phyloP scores from a whole-genome alignment of 768 basidiomycete genomes.

The Tubosaeta sp. region DNA sequence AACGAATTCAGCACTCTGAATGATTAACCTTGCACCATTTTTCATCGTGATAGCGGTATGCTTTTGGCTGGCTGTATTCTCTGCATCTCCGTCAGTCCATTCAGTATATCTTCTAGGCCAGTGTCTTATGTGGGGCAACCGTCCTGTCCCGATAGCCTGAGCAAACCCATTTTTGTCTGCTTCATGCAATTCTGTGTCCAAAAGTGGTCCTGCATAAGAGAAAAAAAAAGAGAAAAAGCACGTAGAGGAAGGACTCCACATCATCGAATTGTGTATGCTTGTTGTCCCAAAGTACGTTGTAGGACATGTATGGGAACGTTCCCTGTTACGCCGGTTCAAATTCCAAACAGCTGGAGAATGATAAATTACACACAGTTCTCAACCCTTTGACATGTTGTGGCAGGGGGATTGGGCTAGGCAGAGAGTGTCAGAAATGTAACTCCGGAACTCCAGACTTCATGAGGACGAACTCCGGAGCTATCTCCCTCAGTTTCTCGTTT shows the following conservation, averaged over 20 bases:
- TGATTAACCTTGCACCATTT: background rate
- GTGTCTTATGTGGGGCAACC: background rate
- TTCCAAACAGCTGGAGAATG: background rate
- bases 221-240: background rate
- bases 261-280: background rate
- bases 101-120: too few species aligned
- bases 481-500: too few species aligned
- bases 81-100: too few species aligned
- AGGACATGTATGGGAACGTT: background rate
- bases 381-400: background rate
- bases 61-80: too few species aligned
- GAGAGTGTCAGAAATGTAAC: too few species aligned
- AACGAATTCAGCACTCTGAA: too few species aligned
- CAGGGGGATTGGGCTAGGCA: too few species aligned
- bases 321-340: background rate
- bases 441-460: too few species aligned
- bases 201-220: background rate
- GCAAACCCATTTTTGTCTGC: background rate
- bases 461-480: too few species aligned
- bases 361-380: background rate
- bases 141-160: background rate
- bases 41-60: too few species aligned
- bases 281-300: too few species aligned
- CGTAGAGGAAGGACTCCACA: background rate
- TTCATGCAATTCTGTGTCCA: background rate